phyloP scores from a whole-genome alignment of 371 early-diverging fungal genomes.

The Mortierella sp. region DNA sequence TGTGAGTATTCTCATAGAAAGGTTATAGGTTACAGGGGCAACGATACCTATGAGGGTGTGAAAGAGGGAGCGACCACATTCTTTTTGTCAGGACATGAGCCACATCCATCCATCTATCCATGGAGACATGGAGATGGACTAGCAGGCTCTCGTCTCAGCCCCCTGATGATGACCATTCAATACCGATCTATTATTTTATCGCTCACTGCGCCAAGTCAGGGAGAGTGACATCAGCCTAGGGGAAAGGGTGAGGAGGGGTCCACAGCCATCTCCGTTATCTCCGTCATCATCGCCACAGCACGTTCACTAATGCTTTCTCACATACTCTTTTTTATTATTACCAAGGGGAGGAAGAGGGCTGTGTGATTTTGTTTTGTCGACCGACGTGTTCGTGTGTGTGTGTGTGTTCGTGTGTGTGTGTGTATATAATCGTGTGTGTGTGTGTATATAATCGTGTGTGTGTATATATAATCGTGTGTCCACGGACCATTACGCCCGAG shows the following conservation, averaged over 20 bases:
- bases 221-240: no score
- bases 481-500: background rate
- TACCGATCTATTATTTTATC: no score
- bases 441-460: background rate
- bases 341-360: background rate
- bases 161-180: no score
- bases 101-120: no score
- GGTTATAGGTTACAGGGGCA: no score
- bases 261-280: background rate
- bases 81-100: no score
- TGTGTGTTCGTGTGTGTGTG: background rate
- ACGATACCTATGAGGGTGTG: no score
- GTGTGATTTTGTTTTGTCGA: background rate
- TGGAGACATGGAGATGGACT: no score
- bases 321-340: background rate
- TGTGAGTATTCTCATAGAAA: background rate
- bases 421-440: background rate
- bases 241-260: background rate
- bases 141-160: no score
- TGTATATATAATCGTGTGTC: background rate
- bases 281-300: constrained; percentile 1
- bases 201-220: no score
- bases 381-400: background rate
- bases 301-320: background rate
- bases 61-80: no score